phyloP scores from a whole-genome alignment of 352 stramenopile genomes.

The Bremia lactucae region DNA sequence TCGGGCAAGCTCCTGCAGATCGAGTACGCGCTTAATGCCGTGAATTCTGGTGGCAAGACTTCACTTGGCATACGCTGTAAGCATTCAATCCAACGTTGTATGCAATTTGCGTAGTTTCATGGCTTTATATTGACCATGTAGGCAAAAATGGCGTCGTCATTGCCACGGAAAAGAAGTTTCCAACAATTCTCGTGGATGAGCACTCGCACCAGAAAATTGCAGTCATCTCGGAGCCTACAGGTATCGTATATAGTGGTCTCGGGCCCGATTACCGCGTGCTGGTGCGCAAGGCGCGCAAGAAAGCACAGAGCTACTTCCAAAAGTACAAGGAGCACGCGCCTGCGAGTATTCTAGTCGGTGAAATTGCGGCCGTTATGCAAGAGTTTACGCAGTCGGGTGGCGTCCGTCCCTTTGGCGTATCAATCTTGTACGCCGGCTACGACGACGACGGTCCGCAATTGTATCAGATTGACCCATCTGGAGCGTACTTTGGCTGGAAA shows the following conservation, averaged over 20 bases:
- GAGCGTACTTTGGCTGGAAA: slow-evolving; percentile 99
- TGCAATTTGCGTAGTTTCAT: background rate
- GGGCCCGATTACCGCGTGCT: slow-evolving; percentile 98
- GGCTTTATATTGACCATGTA: slow-evolving; percentile 15
- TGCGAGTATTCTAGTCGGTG: slow-evolving; percentile 91
- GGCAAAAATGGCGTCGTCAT: slow-evolving; percentile 99
- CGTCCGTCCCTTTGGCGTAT: slow-evolving; percentile 98
- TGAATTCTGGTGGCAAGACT: slow-evolving; percentile 95
- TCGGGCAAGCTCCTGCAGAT: slow-evolving; percentile 99
- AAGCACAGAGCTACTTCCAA: slow-evolving; percentile 91
- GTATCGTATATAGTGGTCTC: slow-evolving; percentile 96
- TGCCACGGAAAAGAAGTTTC: slow-evolving; percentile 97
- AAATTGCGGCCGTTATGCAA: slow-evolving; percentile 97
- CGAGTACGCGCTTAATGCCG: slow-evolving; percentile 98
- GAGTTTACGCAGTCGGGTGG: slow-evolving; percentile 97
- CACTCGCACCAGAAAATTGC: slow-evolving; percentile 95
- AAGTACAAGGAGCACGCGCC: slow-evolving; percentile 94
- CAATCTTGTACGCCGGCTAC: slow-evolving; percentile 94
- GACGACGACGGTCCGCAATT: slow-evolving; percentile 96
- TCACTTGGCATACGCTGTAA: slow-evolving; percentile 96
- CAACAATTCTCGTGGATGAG: slow-evolving; percentile 92
- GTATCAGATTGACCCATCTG: slow-evolving; percentile 97
- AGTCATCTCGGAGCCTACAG: slow-evolving; percentile 82
- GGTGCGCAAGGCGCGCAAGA: slow-evolving; percentile 93
- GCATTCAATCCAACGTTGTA: too few species aligned